Percentiles rank a stretch among this genome's conserved stretches.
Evolutionary conservation across 163 green algal species (phyloP).

Genomic region (Chlamydomonas reinhardtii): DNA sequence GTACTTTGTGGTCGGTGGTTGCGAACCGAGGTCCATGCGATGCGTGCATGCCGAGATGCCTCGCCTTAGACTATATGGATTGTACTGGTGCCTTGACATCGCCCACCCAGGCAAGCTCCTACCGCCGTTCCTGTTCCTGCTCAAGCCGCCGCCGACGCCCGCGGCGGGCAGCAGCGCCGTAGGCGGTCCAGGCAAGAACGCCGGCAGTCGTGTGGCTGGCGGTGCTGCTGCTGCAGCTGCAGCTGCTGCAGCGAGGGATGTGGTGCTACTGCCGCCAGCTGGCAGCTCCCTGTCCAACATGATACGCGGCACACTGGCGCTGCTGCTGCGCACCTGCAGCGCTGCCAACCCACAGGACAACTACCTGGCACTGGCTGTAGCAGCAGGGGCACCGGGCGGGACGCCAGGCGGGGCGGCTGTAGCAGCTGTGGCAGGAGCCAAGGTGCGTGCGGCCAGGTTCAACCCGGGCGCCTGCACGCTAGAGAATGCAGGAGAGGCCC

Average conservation of each 20-base stretch:
- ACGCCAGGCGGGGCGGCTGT: background rate
- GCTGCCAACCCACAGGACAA: conserved; percentile 1
- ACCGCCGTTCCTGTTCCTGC: conserved; percentile 33
- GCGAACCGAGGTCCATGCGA: no score
- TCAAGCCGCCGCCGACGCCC: background rate
- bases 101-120: conserved; percentile 23
- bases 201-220: background rate
- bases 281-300: conserved; percentile 15
- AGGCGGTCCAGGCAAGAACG: background rate
- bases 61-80: no score
- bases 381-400: background rate
- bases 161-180: background rate
- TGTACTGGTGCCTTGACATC: no score
- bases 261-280: conserved; percentile 2
- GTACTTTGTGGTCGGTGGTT: no score
- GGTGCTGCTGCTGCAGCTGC: background rate
- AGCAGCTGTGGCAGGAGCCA: background rate
- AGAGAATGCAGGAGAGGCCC: no score
- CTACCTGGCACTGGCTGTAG: conserved; percentile 8
- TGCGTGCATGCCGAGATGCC: no score
- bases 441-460: no score
- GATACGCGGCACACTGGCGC: conserved; percentile 40
- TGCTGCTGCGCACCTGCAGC: conserved; percentile 50
- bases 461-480: no score
- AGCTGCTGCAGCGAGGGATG: background rate